These are phyloP conservation scores for Fusarium proliferatum DNA, from an alignment of 2,329 filamentous ascomycete genomes.

Conservation along the genomic window DNA sequence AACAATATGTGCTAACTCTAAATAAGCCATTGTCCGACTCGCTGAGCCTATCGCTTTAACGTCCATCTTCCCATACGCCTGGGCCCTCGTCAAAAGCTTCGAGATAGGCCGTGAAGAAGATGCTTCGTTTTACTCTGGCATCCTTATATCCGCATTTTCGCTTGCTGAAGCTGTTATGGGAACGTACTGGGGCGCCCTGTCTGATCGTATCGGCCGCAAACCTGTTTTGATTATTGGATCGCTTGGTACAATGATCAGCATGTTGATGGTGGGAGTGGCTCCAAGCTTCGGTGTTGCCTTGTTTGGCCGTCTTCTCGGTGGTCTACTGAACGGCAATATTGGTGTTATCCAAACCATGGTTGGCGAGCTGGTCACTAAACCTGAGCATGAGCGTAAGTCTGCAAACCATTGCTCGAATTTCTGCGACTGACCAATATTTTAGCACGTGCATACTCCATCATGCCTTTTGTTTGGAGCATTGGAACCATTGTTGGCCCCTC, in stretches of 20 bases:
- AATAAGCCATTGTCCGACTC: slow-evolving; percentile 87
- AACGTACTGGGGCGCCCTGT: slow-evolving; percentile 88
- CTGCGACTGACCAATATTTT: slow-evolving; percentile 14
- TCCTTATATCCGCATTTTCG: slow-evolving; percentile 88
- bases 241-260: slow-evolving; percentile 82
- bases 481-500: slow-evolving; percentile 90
- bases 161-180: slow-evolving; percentile 85
- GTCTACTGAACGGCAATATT: slow-evolving; percentile 90
- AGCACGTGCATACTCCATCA: slow-evolving; percentile 88
- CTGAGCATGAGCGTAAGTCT: slow-evolving; percentile 85
- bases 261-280: slow-evolving; percentile 85
- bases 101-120: slow-evolving; percentile 76
- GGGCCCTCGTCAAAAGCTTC: slow-evolving; percentile 83
- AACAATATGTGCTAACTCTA: slow-evolving; percentile 44
- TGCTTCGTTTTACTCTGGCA: slow-evolving; percentile 88
- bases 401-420: neutral
- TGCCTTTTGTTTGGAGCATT: slow-evolving; percentile 94
- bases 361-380: slow-evolving; percentile 83
- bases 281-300: slow-evolving; percentile 87
- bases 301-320: slow-evolving; percentile 78
- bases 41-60: slow-evolving; percentile 94
- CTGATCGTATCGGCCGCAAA: slow-evolving; percentile 85
- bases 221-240: slow-evolving; percentile 86
- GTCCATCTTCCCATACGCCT: slow-evolving; percentile 93
- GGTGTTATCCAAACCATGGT: slow-evolving; percentile 95